These are phyloP conservation scores for Candida chauliodis DNA, from an alignment of 805 yeast genomes.

Conservation along the genomic window DNA sequence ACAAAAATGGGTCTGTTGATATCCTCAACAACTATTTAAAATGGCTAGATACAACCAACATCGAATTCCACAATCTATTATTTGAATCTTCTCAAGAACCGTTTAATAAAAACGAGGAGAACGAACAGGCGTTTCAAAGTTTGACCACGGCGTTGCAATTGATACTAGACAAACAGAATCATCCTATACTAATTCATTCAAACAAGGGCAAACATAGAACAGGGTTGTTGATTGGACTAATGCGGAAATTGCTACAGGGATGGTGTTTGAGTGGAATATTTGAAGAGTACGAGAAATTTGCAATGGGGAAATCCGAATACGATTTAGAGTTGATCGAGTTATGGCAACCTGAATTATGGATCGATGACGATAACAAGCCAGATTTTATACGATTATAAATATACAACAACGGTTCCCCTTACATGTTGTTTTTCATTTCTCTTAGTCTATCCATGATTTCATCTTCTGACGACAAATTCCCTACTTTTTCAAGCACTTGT, in stretches of 20 bases:
- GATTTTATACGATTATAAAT: conserved; percentile 50
- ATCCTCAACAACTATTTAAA: conserved; percentile 54
- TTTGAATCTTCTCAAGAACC: conserved; percentile 79
- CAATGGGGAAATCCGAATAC: conserved; percentile 89
- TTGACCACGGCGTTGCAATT: conserved; percentile 55
- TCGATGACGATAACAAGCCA: conserved; percentile 52
- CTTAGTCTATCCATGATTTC: conserved; percentile 74
- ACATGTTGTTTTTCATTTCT: conserved; percentile 62
- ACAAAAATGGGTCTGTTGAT: conserved; percentile 49
- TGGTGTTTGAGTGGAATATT: conserved; percentile 93
- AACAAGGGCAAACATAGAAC: conserved; percentile 97
- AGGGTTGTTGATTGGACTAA: conserved; percentile 88
- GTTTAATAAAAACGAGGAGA: conserved; percentile 52
- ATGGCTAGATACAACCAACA: conserved; percentile 58
- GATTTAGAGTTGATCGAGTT: conserved; percentile 88
- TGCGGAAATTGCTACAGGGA: conserved; percentile 81
- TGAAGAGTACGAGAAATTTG: conserved; percentile 90
- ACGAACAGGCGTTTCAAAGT: conserved; percentile 37
- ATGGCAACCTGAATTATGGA: conserved; percentile 60
- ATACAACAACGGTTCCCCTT: conserved; percentile 1
- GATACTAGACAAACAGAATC: conserved; percentile 62
- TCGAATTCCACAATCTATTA: conserved; percentile 54
- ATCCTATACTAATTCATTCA: conserved; percentile 86
- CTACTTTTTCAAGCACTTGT: conserved; percentile 55
- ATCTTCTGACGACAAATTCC: conserved; percentile 38